These are phyloP conservation scores for Mycena vitilis DNA, from an alignment of 768 basidiomycete species.

Conservation along the genomic window DNA sequence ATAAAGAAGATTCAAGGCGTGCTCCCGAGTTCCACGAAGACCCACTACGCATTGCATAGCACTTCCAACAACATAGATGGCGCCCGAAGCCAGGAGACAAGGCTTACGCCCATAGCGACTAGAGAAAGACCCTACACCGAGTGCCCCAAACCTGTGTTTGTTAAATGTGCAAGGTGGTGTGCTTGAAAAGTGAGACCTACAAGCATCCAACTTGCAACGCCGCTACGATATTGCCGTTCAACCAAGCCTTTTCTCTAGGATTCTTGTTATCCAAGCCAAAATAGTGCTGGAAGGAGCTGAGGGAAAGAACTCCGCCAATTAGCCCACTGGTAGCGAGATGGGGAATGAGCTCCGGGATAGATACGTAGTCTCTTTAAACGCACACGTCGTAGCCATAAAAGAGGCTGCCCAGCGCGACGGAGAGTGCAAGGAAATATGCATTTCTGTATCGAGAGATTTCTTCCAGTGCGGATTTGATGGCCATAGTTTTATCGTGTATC, in stretches of 20 bases:
- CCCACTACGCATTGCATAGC: constrained; percentile 58
- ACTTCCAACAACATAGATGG: constrained; percentile 62
- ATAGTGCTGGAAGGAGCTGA: constrained; percentile 59
- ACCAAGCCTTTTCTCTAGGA: constrained; percentile 49
- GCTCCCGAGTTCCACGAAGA: constrained; percentile 41
- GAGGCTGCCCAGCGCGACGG: constrained; percentile 60
- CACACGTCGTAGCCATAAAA: constrained; percentile 63
- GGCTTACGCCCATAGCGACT: constrained; percentile 59
- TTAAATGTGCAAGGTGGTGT: neutral
- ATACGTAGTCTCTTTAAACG: constrained; percentile 20
- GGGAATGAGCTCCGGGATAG: constrained; percentile 19
- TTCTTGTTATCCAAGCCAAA: constrained; percentile 58
- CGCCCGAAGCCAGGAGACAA: constrained; percentile 55
- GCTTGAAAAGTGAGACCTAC: constrained; percentile 43
- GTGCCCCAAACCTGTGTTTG: constrained; percentile 55
- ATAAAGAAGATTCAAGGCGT: constrained; percentile 20
- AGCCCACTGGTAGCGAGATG: constrained; percentile 47
- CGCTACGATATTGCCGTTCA: constrained; percentile 65
- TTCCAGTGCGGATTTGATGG: constrained; percentile 40
- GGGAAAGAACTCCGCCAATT: constrained; percentile 61
- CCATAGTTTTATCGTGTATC: constrained; percentile 41
- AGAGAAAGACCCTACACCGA: constrained; percentile 54
- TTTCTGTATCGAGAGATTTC: constrained; percentile 51
- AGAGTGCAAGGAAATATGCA: constrained; percentile 57
- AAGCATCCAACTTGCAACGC: constrained; percentile 62